These are phyloP conservation scores for Scytalidium lignicola DNA, from an alignment of 2,329 filamentous ascomycete species.

Conservation along the genomic window DNA sequence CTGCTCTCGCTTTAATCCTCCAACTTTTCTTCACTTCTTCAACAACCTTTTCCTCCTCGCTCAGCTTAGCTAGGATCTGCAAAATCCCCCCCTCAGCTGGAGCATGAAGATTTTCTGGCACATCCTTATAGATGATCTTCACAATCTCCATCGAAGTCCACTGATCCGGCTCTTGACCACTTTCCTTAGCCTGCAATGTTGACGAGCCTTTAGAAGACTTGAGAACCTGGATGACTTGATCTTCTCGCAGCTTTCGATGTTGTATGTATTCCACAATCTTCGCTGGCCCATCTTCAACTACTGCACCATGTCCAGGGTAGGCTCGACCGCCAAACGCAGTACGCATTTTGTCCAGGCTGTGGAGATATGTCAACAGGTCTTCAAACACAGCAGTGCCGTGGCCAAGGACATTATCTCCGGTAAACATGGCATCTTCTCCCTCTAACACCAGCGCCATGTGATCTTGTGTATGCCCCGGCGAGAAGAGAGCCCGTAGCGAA, in stretches of 20 bases:
- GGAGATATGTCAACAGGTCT: conserved; percentile 64
- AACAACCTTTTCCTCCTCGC: conserved; percentile 63
- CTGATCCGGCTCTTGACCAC: conserved; percentile 23
- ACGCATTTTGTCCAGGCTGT: conserved; percentile 65
- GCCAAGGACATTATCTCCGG: conserved; percentile 82
- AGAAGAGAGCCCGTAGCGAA: conserved; percentile 61
- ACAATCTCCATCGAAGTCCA: conserved; percentile 80
- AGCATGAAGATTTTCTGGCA: conserved; percentile 68
- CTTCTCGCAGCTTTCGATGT: conserved; percentile 75
- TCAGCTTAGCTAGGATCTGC: conserved; percentile 76
- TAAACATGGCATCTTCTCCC: conserved; percentile 80
- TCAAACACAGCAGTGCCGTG: conserved; percentile 86
- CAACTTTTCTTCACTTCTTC: conserved; percentile 32
- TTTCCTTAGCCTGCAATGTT: conserved; percentile 15
- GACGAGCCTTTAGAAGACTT: conserved; percentile 31
- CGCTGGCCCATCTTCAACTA: conserved; percentile 65
- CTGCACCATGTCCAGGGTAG: conserved; percentile 83
- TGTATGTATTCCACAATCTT: conserved; percentile 79
- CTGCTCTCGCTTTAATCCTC: conserved; percentile 38
- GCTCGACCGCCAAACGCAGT: conserved; percentile 60
- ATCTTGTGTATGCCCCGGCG: conserved; percentile 73
- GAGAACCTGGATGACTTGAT: conserved; percentile 67
- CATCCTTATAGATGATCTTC: conserved; percentile 77
- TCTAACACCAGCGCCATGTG: conserved; percentile 75
- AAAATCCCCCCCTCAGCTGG: conserved; percentile 72